phyloP scores from a whole-genome alignment of 768 basidiomycete species.

The Pleurotus citrinopileatus region DNA sequence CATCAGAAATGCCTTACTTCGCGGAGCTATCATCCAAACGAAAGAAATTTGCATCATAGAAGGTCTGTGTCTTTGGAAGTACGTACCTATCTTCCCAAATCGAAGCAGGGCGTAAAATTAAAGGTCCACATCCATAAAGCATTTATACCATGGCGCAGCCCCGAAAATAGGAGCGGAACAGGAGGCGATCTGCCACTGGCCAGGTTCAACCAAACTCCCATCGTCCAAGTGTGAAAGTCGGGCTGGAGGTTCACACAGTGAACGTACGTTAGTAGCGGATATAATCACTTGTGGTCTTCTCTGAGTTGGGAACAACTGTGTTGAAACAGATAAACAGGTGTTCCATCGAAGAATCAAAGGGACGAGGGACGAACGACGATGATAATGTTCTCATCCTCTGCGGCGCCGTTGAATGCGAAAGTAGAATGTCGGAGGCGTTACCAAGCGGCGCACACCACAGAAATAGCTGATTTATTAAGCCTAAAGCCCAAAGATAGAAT shows the following conservation, averaged over 20 bases:
- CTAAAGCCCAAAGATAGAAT: no score
- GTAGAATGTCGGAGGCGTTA: no score
- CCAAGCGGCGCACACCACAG: no score
- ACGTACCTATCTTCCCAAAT: background rate
- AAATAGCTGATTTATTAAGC: no score
- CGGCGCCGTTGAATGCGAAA: no score
- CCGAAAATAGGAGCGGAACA: background rate
- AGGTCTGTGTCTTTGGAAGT: background rate
- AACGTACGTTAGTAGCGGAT: background rate
- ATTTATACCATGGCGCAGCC: no score
- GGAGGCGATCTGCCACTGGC: background rate
- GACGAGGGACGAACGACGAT: no score
- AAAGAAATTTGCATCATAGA: background rate
- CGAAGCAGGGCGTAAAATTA: no score
- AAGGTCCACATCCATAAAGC: no score
- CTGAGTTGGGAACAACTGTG: background rate
- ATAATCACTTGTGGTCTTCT: background rate
- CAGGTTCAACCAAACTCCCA: background rate
- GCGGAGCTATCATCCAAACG: background rate
- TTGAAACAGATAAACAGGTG: background rate
- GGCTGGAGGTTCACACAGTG: background rate
- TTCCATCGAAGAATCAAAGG: no score
- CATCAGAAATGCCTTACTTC: background rate
- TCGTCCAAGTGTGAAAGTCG: background rate
- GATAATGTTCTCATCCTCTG: no score